These are phyloP conservation scores for Paspalum vaginatum DNA, from an alignment of 176 grass and related monocot species.

Conservation along the genomic window DNA sequence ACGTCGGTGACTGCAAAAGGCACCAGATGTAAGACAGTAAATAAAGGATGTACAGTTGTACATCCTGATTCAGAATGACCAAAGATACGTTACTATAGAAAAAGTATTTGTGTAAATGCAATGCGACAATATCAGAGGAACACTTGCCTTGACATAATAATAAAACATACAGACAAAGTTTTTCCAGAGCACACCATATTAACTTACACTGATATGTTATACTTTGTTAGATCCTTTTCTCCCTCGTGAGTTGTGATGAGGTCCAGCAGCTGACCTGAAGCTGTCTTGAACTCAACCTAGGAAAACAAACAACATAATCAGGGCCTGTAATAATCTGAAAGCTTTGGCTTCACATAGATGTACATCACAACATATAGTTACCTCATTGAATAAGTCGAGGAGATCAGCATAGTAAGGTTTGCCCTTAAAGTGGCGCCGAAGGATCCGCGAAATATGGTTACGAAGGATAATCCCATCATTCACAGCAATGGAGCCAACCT, in stretches of 20 bases:
- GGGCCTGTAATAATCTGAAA: slow-evolving; percentile 18
- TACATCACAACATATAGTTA: slow-evolving; percentile 32
- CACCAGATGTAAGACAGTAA: neutral
- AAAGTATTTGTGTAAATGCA: neutral
- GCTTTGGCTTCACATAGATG: neutral
- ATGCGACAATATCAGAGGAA: neutral
- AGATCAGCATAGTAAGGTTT: slow-evolving; percentile 95
- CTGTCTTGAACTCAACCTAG: slow-evolving; percentile 94
- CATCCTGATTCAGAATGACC: neutral
- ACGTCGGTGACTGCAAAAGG: slow-evolving; percentile 68
- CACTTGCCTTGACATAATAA: neutral
- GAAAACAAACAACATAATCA: slow-evolving; percentile 35
- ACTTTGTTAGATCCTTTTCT: slow-evolving; percentile 86
- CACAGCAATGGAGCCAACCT: slow-evolving; percentile 88
- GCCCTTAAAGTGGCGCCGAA: slow-evolving; percentile 70
- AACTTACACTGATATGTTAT: slow-evolving; percentile 75
- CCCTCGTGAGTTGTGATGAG: slow-evolving; percentile 92
- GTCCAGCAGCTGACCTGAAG: slow-evolving; percentile 96
- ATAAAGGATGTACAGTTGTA: neutral
- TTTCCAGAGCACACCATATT: slow-evolving; percentile 19
- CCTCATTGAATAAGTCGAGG: slow-evolving; percentile 96
- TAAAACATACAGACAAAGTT: neutral
- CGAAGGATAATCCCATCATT: slow-evolving; percentile 93
- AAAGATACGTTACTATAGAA: neutral
- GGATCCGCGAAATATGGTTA: slow-evolving; percentile 77